Conservation (phyloP, 192 early-diverging fungal species). For the Umbelopsis vinacea region DNA sequence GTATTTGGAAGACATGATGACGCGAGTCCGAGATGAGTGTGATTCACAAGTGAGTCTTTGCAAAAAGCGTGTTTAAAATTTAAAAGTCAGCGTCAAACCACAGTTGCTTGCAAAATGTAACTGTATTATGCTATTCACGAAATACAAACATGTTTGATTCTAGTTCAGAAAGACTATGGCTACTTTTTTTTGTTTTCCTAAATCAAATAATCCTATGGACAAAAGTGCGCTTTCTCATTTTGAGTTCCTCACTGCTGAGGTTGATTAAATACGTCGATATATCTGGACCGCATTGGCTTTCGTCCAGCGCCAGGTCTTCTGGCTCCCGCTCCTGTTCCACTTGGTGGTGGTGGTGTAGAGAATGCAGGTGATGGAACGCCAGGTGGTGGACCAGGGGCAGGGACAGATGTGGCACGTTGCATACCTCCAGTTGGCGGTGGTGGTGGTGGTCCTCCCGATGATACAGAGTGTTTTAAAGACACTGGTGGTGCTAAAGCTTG, state of each 20-base stretch:
- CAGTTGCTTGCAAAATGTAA: too few relatives aligned
- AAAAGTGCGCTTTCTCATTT: background rate
- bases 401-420: slow-evolving; percentile 21
- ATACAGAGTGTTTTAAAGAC: slow-evolving; percentile 28
- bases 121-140: too few relatives aligned
- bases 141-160: too few relatives aligned
- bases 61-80: background rate
- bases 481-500: slow-evolving; percentile 35
- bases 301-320: slow-evolving; percentile 31
- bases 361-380: slow-evolving; percentile 6
- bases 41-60: background rate
- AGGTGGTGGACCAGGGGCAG: slow-evolving; percentile 19
- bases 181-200: background rate
- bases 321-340: slow-evolving; percentile 22
- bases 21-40: slow-evolving; percentile 2
- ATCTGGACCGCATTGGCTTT: slow-evolving; percentile 46
- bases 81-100: background rate
- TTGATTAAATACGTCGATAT: slow-evolving; percentile 57
- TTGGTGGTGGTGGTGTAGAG: slow-evolving; percentile 32
- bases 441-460: background rate
- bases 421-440: background rate
- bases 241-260: background rate
- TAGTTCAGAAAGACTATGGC: background rate
- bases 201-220: background rate
- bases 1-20: slow-evolving; percentile 70